These are phyloP conservation scores for Hypoxylon subgilvum DNA, from an alignment of 495 filamentous ascomycete genomes.

Conservation along the genomic window DNA sequence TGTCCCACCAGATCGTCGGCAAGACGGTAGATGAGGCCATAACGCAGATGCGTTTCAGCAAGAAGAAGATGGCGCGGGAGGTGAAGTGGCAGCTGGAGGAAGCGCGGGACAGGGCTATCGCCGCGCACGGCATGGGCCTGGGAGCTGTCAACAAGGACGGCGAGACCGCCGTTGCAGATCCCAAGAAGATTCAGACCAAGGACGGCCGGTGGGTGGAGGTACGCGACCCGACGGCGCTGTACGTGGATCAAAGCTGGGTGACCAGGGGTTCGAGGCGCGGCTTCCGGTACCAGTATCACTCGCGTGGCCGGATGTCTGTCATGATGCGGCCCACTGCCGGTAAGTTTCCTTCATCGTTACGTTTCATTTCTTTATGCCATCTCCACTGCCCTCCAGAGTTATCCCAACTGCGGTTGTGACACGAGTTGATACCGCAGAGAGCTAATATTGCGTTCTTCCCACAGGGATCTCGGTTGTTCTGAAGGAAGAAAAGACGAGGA, in stretches of 20 bases:
- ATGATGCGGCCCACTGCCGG: conserved; percentile 72
- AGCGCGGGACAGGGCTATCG: conserved; percentile 78
- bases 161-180: no score
- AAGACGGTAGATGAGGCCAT: conserved; percentile 93
- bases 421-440: no score
- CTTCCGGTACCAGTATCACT: conserved; percentile 64
- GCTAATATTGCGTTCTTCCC: no score
- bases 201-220: conserved; percentile 67
- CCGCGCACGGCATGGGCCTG: conserved; percentile 83
- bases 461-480: conserved; percentile 77
- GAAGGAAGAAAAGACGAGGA: conserved; percentile 90
- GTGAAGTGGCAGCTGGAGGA: conserved; percentile 76
- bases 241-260: conserved; percentile 91
- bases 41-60: conserved; percentile 90
- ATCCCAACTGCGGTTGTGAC: background rate
- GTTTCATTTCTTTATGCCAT: background rate
- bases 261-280: conserved; percentile 68
- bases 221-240: conserved; percentile 73
- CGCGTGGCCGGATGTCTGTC: conserved; percentile 66
- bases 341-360: conserved; percentile 50
- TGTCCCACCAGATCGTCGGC: conserved; percentile 86
- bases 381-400: background rate
- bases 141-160: conserved; percentile 47
- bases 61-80: conserved; percentile 89
- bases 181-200: conserved; percentile 57